Percentiles rank a stretch among this genome's conserved stretches.
These are phyloP conservation scores for Chlorella sp. DNA, from an alignment of 139 green algal species.

Conservation along the genomic window DNA sequence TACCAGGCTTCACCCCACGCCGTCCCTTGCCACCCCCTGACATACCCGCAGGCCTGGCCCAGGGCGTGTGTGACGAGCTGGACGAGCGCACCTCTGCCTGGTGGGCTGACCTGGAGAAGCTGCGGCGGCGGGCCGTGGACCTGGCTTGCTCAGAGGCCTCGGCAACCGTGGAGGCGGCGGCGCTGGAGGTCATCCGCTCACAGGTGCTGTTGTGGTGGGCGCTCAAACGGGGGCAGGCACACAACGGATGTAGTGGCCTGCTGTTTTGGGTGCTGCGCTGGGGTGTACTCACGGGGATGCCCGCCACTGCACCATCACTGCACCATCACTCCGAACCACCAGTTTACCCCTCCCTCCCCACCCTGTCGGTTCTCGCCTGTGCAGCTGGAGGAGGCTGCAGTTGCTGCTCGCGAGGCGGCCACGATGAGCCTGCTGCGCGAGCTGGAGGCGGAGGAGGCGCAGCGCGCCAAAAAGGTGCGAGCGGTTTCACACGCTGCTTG, in stretches of 20 bases:
- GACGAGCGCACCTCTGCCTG: conserved; percentile 54
- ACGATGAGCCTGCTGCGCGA: conserved; percentile 69
- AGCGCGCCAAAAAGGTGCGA: conserved; percentile 25
- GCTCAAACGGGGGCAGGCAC: too few relatives aligned
- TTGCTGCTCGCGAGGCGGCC: conserved; percentile 58
- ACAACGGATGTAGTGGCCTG: too few relatives aligned
- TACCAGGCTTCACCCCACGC: neutral
- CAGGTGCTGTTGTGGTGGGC: neutral
- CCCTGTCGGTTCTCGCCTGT: neutral
- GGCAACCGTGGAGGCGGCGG: conserved; percentile 53
- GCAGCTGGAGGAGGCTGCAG: conserved; percentile 59
- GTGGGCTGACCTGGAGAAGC: conserved; percentile 61
- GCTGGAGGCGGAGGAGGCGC: conserved; percentile 64
- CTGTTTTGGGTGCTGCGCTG: too few relatives aligned
- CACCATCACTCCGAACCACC: too few relatives aligned
- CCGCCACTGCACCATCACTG: too few relatives aligned
- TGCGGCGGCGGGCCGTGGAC: conserved; percentile 50
- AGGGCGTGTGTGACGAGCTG: conserved; percentile 56
- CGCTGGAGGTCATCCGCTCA: conserved; percentile 57
- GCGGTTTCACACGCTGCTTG: too few relatives aligned
- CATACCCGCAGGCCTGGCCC: conserved; percentile 17
- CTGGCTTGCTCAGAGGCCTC: conserved; percentile 65
- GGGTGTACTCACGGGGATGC: too few relatives aligned
- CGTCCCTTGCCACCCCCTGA: neutral
- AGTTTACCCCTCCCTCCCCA: too few relatives aligned